Conservation (phyloP, 2,329 filamentous ascomycete genomes). For the Fusarium nisikadoi region DNA sequence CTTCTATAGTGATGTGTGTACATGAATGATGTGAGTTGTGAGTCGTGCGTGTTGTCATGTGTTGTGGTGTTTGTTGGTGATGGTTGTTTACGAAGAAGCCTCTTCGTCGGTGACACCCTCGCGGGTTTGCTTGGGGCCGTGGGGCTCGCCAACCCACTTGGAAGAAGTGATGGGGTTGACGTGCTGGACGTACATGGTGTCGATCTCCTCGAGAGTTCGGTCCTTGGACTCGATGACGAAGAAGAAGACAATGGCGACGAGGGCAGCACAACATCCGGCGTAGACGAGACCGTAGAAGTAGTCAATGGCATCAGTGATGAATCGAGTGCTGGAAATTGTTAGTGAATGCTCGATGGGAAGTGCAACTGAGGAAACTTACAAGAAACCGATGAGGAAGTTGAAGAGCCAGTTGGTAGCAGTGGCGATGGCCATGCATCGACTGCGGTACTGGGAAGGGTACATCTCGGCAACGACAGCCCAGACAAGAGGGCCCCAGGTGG, state of each 20-base stretch:
- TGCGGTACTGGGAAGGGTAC: conserved; percentile 68
- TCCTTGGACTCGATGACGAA: conserved; percentile 80
- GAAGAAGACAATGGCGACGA: conserved; percentile 76
- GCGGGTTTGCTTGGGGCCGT: conserved; percentile 13
- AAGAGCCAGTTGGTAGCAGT: conserved; percentile 71
- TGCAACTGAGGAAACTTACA: conserved; percentile 46
- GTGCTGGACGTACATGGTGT: conserved; percentile 74
- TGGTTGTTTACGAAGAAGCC: conserved; percentile 22
- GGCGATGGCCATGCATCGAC: conserved; percentile 64
- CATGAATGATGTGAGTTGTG: not conserved
- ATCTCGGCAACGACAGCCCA: conserved; percentile 74
- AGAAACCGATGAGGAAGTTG: conserved; percentile 69
- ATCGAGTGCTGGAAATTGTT: conserved; percentile 65
- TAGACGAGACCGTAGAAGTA: conserved; percentile 79
- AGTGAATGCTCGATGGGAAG: conserved; percentile 6
- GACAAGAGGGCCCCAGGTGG: conserved; percentile 75
- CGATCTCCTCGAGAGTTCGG: conserved; percentile 78
- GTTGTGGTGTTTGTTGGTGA: not conserved
- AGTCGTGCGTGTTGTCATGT: not conserved
- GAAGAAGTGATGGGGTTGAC: conserved; percentile 61
- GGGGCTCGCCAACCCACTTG: conserved; percentile 38
- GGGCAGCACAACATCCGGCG: conserved; percentile 72
- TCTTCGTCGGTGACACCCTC: conserved; percentile 35
- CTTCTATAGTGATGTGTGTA: conserved; percentile 4
- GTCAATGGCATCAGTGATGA: conserved; percentile 76